Conservation (phyloP, 2,329 filamentous ascomycete species). For the Xylariaceae sp. region DNA sequence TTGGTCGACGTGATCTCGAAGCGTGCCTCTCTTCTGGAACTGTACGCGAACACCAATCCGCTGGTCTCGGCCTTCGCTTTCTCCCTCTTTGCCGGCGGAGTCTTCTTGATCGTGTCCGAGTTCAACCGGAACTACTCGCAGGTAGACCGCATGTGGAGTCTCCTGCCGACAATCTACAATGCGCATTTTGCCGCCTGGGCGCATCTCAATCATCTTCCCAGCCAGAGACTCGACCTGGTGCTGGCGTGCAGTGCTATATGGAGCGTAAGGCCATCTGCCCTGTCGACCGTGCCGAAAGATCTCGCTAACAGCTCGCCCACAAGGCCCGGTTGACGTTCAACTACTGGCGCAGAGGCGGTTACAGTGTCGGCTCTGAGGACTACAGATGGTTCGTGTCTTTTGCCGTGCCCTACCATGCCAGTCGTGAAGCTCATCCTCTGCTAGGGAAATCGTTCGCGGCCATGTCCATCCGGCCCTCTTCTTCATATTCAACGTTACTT, state of each 20-base stretch:
- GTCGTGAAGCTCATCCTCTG: slow-evolving; percentile 11
- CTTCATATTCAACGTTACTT: slow-evolving; percentile 80
- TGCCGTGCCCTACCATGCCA: not conserved
- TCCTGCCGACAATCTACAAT: slow-evolving; percentile 81
- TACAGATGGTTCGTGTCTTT: slow-evolving; percentile 63
- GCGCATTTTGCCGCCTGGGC: slow-evolving; percentile 81
- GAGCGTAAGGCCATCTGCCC: slow-evolving; percentile 58
- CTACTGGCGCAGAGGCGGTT: slow-evolving; percentile 94
- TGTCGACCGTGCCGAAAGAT: no score
- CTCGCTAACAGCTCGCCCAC: no score
- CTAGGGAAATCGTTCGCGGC: slow-evolving; percentile 62
- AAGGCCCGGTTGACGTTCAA: slow-evolving; percentile 84
- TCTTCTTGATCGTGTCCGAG: slow-evolving; percentile 73
- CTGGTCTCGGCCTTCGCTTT: slow-evolving; percentile 67
- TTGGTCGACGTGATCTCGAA: slow-evolving; percentile 53
- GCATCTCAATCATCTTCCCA: slow-evolving; percentile 62
- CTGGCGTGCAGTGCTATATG: slow-evolving; percentile 65
- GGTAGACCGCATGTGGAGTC: slow-evolving; percentile 85
- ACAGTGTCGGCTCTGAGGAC: slow-evolving; percentile 81
- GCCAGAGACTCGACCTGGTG: slow-evolving; percentile 63
- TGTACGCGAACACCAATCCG: slow-evolving; percentile 84
- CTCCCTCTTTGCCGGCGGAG: slow-evolving; percentile 59
- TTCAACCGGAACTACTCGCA: slow-evolving; percentile 95
- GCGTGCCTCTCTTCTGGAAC: slow-evolving; percentile 52
- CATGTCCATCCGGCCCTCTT: slow-evolving; percentile 59